Evolutionary conservation across 768 basidiomycete species (phyloP).

Genomic region (Boletales sp.): DNA sequence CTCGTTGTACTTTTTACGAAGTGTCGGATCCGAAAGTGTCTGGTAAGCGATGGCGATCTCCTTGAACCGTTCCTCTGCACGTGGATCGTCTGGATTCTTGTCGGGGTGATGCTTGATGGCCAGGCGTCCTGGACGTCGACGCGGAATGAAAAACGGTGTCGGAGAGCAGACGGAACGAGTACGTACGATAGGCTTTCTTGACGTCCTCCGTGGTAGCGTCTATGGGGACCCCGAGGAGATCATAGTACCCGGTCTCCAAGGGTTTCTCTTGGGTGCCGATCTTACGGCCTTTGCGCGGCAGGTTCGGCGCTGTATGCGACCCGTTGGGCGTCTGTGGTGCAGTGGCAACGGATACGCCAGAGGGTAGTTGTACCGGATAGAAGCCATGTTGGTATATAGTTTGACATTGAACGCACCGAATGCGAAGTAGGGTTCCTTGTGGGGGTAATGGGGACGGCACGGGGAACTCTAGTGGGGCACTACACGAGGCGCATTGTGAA

Average conservation of each 20-base stretch:
- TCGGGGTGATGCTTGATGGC: slow-evolving; percentile 92
- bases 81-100: slow-evolving; percentile 86
- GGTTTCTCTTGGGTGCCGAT: slow-evolving; percentile 88
- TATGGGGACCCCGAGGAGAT: slow-evolving; percentile 71
- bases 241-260: slow-evolving; percentile 88
- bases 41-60: slow-evolving; percentile 88
- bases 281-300: slow-evolving; percentile 56
- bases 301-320: slow-evolving; percentile 14
- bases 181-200: slow-evolving; percentile 84
- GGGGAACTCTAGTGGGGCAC: slow-evolving; percentile 59
- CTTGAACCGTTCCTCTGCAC: slow-evolving; percentile 86
- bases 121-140: slow-evolving; percentile 51
- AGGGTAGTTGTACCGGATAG: slow-evolving; percentile 59
- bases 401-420: slow-evolving; percentile 71
- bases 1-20: slow-evolving; percentile 87
- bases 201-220: slow-evolving; percentile 79
- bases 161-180: neutral
- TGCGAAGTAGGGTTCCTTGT: slow-evolving; percentile 53
- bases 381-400: slow-evolving; percentile 58
- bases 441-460: slow-evolving; percentile 57
- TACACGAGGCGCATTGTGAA: slow-evolving; percentile 59
- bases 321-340: slow-evolving; percentile 17
- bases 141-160: neutral
- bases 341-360: slow-evolving; percentile 14
- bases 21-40: slow-evolving; percentile 71